Base-by-base conservation (phyloP, 257 asterid genomes). In the Jasminum sambac region DNA sequence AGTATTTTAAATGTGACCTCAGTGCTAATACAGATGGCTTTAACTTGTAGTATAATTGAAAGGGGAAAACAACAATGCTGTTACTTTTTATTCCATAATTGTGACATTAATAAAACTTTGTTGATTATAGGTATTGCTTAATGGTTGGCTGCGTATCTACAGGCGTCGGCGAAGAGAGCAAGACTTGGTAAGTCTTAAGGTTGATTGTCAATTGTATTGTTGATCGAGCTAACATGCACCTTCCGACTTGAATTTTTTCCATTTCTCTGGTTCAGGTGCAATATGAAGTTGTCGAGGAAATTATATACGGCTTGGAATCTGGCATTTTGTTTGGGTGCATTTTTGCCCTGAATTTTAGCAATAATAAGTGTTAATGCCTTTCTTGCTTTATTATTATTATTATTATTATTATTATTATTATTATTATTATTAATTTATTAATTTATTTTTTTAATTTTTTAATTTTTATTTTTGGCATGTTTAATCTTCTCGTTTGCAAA, bases 271-370 rank as follows among this genome's bases (percentile, higher is more conserved):
- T 82, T 75, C 90, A 95, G 99, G 80, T 95, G 91, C 99, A 91
- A 66, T 88, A 87, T 75, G 99, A 91, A 87, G 98, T 95, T 62
- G 87, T 95, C 11, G 99, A 95, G 82, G 99, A 95, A 83, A 86
- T 91, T 66, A 91, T 91, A 40, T 90, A 89, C 48, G 99, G 99
- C 71, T 78, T 95, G 82, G 96, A 90, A 79, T 91, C 99, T 21
- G 99, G 99, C 78, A 91, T 91, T 82, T 79, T 95, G 70, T 95
- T 91, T 66, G 99, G 99, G 99, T 94, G 88, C 57, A 37, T 71
- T 58, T 52, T 55, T 66, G 4, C 67, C 57, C 66, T 64, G 43
- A 70, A 48, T 72, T 67, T 39, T 67, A 62, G 16, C 11, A 38
- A 68, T 58, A 50, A 23, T 40, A 34, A n/a, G 24, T 30, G 36